These are phyloP conservation scores for Hypoxylon sp. DNA, from an alignment of 2,329 filamentous ascomycete genomes.

Conservation along the genomic window DNA sequence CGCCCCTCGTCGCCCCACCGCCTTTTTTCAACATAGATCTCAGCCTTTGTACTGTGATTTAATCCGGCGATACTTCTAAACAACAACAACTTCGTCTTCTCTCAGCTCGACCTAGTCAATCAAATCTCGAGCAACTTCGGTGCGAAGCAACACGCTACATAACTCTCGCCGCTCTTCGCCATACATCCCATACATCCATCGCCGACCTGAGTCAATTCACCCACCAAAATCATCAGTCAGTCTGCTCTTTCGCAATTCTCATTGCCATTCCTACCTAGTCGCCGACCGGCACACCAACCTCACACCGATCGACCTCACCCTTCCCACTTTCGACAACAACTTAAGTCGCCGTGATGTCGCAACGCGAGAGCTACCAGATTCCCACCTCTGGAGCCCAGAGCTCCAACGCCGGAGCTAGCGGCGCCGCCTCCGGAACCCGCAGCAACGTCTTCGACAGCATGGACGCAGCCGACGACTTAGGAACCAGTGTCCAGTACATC, in stretches of 20 bases:
- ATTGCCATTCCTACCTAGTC: not conserved
- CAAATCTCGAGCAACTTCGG: not conserved
- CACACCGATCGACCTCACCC: not conserved
- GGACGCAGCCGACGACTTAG: slow-evolving; percentile 58
- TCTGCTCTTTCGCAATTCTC: not conserved
- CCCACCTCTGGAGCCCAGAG: slow-evolving; percentile 64
- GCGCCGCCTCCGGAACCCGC: slow-evolving; percentile 58
- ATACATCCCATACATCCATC: too few relatives aligned
- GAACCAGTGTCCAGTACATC: slow-evolving; percentile 75
- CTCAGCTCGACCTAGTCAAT: not conserved
- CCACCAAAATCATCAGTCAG: not conserved
- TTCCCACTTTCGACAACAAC: slow-evolving; percentile 8
- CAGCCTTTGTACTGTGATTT: slow-evolving; percentile 1
- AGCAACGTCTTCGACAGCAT: slow-evolving; percentile 53
- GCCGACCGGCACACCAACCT: not conserved
- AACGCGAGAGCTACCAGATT: slow-evolving; percentile 83
- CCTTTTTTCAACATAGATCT: slow-evolving; percentile 48
- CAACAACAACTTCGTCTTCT: not conserved
- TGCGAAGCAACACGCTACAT: not conserved
- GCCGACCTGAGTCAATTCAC: not conserved
- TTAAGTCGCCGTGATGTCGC: slow-evolving; percentile 56
- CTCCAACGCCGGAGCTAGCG: slow-evolving; percentile 58
- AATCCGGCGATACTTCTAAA: not conserved
- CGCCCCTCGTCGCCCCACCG: slow-evolving; percentile 44
- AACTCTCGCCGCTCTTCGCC: not conserved